phyloP scores from a whole-genome alignment of 2,329 filamentous ascomycete genomes.

The Penicillium verrucosum region DNA sequence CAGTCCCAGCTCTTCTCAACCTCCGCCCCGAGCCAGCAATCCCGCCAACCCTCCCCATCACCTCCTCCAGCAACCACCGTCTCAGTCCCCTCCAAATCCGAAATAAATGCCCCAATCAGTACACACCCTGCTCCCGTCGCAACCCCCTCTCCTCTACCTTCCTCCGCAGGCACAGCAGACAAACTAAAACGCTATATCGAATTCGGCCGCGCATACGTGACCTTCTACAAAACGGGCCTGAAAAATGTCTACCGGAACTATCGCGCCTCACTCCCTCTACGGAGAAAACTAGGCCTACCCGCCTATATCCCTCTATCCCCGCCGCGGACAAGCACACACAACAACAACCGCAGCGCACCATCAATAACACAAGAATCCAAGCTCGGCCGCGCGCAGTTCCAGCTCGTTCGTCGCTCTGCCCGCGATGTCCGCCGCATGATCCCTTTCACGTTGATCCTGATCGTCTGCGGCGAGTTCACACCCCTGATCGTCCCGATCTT shows the following conservation, averaged over 20 bases:
- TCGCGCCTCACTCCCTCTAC: slow-evolving; percentile 33
- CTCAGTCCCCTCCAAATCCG: slow-evolving; percentile 14
- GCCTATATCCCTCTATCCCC: slow-evolving; percentile 36
- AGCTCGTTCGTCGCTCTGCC: slow-evolving; percentile 64
- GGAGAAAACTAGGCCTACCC: slow-evolving; percentile 31
- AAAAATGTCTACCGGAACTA: slow-evolving; percentile 70
- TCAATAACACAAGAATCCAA: slow-evolving; percentile 3
- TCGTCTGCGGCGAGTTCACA: slow-evolving; percentile 82
- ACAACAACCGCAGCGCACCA: slow-evolving; percentile 9
- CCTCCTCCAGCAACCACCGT: slow-evolving; percentile 8
- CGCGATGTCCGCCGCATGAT: slow-evolving; percentile 77
- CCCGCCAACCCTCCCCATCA: slow-evolving; percentile 8
- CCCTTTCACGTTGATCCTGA: slow-evolving; percentile 69
- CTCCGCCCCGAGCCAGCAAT: slow-evolving; percentile 12
- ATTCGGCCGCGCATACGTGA: slow-evolving; percentile 70
- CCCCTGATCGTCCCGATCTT: slow-evolving; percentile 73
- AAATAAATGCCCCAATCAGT: slow-evolving; percentile 67
- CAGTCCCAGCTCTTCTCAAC: slow-evolving; percentile 17
- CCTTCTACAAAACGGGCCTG: slow-evolving; percentile 85
- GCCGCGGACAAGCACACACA: slow-evolving; percentile 13
- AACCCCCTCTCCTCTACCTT: slow-evolving; percentile 55
- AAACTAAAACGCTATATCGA: slow-evolving; percentile 36
- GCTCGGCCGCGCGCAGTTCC: slow-evolving; percentile 65
- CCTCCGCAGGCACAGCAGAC: slow-evolving; percentile 42
- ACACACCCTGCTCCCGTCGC: slow-evolving; percentile 70